Percentiles rank a stretch among this genome's conserved stretches.
Evolutionary conservation across 345 rosid species (phyloP).

Genomic region (Dimocarpus longan): DNA sequence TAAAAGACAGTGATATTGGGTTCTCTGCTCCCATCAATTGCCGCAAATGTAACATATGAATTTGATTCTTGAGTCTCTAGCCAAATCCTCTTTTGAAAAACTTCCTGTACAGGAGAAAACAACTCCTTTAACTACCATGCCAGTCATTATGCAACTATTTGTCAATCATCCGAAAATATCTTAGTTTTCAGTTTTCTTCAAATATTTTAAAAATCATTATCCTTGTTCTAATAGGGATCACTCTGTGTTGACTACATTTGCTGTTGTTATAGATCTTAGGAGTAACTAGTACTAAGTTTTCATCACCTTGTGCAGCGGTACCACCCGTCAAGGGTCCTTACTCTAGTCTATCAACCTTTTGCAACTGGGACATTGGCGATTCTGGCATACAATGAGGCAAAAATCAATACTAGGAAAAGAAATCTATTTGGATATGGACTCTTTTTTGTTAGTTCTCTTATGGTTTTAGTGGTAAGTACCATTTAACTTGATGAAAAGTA

Average conservation of each 20-base stretch:
- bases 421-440: slow-evolving; percentile 69
- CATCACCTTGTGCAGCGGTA: slow-evolving; percentile 47
- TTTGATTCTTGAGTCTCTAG: not conserved
- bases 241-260: not conserved
- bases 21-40: not conserved
- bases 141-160: not conserved
- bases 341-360: slow-evolving; percentile 80
- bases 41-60: not conserved
- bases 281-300: slow-evolving; percentile 17
- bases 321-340: slow-evolving; percentile 76
- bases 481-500: not conserved
- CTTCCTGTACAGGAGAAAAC: not conserved
- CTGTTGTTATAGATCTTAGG: not conserved
- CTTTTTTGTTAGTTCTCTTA: slow-evolving; percentile 55
- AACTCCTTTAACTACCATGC: not conserved
- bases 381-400: slow-evolving; percentile 68
- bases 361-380: slow-evolving; percentile 61
- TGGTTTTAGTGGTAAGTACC: slow-evolving; percentile 67
- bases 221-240: not conserved
- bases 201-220: not conserved
- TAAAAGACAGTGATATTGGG: too few relatives aligned
- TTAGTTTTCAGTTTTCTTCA: not conserved
- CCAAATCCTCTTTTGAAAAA: not conserved
- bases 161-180: too few relatives aligned
- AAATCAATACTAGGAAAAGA: slow-evolving; percentile 62